Percentiles rank a stretch among this genome's conserved stretches.
Conservation (phyloP, 2,329 filamentous ascomycete genomes). For the Ustilaginoidea virens region DNA sequence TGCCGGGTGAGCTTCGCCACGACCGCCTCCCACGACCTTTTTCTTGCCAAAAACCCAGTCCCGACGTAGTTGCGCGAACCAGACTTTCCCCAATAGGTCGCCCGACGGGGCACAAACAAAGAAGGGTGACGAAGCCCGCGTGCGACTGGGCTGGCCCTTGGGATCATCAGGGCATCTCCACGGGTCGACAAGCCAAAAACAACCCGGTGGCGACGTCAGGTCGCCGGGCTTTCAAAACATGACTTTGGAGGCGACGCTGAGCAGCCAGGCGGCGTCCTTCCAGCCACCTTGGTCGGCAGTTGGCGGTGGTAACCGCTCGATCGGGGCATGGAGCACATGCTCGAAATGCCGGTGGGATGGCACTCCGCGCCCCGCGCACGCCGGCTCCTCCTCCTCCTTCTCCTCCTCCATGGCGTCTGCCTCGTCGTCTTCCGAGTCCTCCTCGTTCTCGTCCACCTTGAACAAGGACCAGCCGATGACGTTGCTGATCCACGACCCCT, state of each 20-base stretch:
- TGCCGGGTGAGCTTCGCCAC: too few species aligned
- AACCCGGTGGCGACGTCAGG: neutral
- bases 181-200: neutral
- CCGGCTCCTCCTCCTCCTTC: conserved; percentile 12
- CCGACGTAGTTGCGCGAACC: too few species aligned
- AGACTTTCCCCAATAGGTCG: too few species aligned
- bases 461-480: conserved; percentile 47
- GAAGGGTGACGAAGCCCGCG: too few species aligned
- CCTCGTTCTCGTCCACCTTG: conserved; percentile 44
- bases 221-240: conserved; percentile 28
- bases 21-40: too few species aligned
- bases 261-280: conserved; percentile 53
- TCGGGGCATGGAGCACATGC: conserved; percentile 23
- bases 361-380: conserved; percentile 14
- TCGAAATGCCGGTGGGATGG: conserved; percentile 23
- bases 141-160: too few species aligned
- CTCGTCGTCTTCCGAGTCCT: conserved; percentile 29
- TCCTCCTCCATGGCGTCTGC: conserved; percentile 13
- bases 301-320: conserved; percentile 31
- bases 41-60: too few species aligned
- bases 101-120: too few species aligned
- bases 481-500: conserved; percentile 43
- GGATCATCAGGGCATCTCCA: too few species aligned
- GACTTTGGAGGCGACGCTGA: conserved; percentile 48
- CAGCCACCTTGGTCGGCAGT: conserved; percentile 43